Percentiles rank a stretch among this genome's conserved stretches.
phyloP scores from a whole-genome alignment of 148 eudicot species.

The Fagopyrum tataricum region DNA sequence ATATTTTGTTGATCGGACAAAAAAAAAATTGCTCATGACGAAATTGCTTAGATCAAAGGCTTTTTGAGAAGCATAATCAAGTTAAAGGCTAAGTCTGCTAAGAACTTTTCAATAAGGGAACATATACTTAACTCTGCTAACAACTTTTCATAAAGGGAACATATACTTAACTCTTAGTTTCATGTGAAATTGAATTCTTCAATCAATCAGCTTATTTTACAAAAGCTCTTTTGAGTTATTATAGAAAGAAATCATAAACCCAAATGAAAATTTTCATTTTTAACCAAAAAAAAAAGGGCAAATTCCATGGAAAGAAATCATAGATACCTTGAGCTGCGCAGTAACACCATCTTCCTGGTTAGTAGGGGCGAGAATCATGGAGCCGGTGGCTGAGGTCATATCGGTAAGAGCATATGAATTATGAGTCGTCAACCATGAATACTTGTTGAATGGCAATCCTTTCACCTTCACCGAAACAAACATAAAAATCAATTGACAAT shows the following conservation, averaged over 20 bases:
- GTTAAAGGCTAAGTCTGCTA: not conserved
- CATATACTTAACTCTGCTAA: not conserved
- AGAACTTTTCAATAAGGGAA: not conserved
- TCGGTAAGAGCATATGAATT: constrained; percentile 67
- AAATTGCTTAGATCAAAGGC: not conserved
- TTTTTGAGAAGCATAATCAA: not conserved
- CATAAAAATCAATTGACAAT: not conserved
- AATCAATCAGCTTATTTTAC: not conserved
- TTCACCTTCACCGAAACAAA: constrained; percentile 37
- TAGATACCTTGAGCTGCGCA: constrained; percentile 44
- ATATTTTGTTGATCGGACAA: not conserved
- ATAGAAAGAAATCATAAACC: not conserved
- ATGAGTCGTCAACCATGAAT: constrained; percentile 89
- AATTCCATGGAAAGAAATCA: not conserved
- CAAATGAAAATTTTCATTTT: not conserved
- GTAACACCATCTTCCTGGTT: constrained; percentile 79
- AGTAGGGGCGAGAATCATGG: constrained; percentile 47
- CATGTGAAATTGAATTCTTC: not conserved
- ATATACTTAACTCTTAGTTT: no score
- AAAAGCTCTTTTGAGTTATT: not conserved
- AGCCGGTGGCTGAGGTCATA: constrained; percentile 47
- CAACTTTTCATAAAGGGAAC: constrained; percentile 6
- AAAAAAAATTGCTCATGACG: no score
- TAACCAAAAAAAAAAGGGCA: not conserved
- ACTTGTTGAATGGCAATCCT: constrained; percentile 66